A percentile compares a stretch with the other conserved stretches of the same genome.
Evolutionary conservation across 2,329 filamentous ascomycete genomes (phyloP).

Genomic region (Epichloe scottii): DNA sequence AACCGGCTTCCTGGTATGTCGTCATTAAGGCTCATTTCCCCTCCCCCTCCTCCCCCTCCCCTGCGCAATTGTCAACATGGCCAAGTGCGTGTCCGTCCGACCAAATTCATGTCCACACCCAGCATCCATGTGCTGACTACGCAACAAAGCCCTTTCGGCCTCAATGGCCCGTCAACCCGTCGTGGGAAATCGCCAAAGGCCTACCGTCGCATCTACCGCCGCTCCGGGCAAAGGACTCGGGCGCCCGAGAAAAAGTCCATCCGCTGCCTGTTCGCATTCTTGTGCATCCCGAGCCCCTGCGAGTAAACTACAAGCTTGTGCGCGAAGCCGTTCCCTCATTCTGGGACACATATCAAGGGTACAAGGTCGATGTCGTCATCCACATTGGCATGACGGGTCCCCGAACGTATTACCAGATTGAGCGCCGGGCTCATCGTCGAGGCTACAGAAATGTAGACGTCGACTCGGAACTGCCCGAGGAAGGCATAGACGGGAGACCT

Average conservation of each 20-base stretch:
- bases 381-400: constrained; percentile 72
- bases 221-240: constrained; percentile 28
- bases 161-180: constrained; percentile 64
- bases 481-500: constrained; percentile 35
- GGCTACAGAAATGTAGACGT: constrained; percentile 61
- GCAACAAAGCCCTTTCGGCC: constrained; percentile 51
- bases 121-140: constrained; percentile 8
- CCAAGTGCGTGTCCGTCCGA: neutral
- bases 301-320: constrained; percentile 58
- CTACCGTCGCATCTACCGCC: constrained; percentile 54
- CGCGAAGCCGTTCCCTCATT: constrained; percentile 50
- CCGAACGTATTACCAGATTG: constrained; percentile 53
- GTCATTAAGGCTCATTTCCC: constrained; percentile 2
- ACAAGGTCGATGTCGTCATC: constrained; percentile 50
- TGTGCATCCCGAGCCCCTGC: constrained; percentile 53
- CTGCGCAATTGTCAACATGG: neutral
- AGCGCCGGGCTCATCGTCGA: constrained; percentile 57
- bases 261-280: constrained; percentile 45
- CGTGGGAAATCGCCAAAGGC: constrained; percentile 60
- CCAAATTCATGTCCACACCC: neutral
- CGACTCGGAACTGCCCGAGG: constrained; percentile 47
- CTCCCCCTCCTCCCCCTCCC: neutral
- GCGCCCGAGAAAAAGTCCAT: constrained; percentile 16
- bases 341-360: constrained; percentile 31
- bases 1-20: constrained; percentile 47